Evolutionary conservation across 2,329 filamentous ascomycete genomes (phyloP), one percentile per base, ranked within the genome.

Genomic region (Colletotrichum nymphaeae): DNA sequence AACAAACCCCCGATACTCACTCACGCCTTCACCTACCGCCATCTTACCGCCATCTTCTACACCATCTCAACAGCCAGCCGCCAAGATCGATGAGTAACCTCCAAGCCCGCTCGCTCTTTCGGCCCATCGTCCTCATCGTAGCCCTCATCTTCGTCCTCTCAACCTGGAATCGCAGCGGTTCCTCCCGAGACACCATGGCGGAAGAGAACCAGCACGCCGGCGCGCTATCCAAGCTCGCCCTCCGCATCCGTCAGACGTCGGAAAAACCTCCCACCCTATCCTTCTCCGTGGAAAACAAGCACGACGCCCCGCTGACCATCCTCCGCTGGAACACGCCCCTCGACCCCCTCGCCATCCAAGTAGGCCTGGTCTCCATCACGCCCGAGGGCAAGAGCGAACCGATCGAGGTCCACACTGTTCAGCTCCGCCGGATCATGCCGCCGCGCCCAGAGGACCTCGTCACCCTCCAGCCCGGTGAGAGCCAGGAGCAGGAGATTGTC

Each of bases 241-340:
- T 85, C 32, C 77, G 79, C 26, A 77, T 84, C 5, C 67, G 79
- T 64, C 82, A 85, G 42, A 80, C 82, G 19, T 77, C 76, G 63
- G 72, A 77, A 28, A 81, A 82, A 58, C 81, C 84, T 22, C 81
- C 81, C 4, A 79, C 80, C 5, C 74, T 87, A 32, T 79, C 78
- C 11, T 76, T 84, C 53, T 79, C 78, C 1, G 82, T 87, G 53
- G 84, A 81, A 59, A 87, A 87, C 79, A 81, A 79, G 12, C 80
- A 83, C 67, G 75, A 79, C 2, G 68, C 75, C 5, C 77, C 84
- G 1, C 79, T 86, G 66, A 86, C 84, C 1, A 75, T 87, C 26
- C 80, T 87, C 46, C 78, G 76, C 4, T 87, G 86, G 80, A 79
- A 83, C 62, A 85, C 85, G 0, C 86, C 86, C n/a, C 79, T 87